phyloP scores from a whole-genome alignment of 192 early-diverging fungal species.

The Powellomyces hirtus region DNA sequence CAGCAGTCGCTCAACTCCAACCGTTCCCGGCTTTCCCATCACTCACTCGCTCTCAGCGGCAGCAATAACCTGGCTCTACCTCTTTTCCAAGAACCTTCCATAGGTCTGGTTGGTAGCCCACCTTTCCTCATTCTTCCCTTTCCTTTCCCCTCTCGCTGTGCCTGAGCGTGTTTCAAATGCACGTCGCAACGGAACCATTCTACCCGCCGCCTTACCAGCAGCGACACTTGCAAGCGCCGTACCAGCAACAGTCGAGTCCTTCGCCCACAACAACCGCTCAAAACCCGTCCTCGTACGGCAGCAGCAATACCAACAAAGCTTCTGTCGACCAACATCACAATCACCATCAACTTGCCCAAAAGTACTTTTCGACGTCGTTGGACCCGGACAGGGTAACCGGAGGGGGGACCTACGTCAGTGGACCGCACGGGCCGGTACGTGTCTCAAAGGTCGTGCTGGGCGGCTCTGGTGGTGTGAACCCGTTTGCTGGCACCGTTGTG shows the following conservation, averaged over 20 bases:
- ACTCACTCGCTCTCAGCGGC: too few species aligned
- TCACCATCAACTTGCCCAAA: not conserved
- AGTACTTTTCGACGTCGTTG: not conserved
- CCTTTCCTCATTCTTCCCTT: too few species aligned
- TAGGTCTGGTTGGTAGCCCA: too few species aligned
- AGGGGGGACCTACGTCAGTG: not conserved
- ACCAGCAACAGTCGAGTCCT: not conserved
- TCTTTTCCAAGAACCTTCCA: too few species aligned
- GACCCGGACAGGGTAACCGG: not conserved
- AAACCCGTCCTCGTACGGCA: not conserved
- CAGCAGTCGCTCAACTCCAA: too few species aligned
- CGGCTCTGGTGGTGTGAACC: not conserved
- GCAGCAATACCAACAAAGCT: not conserved
- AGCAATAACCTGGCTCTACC: too few species aligned
- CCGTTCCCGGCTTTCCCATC: too few species aligned
- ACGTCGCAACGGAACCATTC: slow-evolving; percentile 6
- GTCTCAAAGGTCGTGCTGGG: not conserved
- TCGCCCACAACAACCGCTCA: not conserved
- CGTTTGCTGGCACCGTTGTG: not conserved
- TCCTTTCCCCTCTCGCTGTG: too few species aligned
- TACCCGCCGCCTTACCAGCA: slow-evolving; percentile 8
- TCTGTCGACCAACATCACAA: not conserved
- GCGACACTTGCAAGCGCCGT: slow-evolving; percentile 1
- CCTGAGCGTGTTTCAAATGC: too few species aligned
- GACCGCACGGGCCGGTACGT: not conserved